Evolutionary conservation across 108 stramenopile genomes (phyloP).

Genomic region (Pseudonitzschia multiseries): DNA sequence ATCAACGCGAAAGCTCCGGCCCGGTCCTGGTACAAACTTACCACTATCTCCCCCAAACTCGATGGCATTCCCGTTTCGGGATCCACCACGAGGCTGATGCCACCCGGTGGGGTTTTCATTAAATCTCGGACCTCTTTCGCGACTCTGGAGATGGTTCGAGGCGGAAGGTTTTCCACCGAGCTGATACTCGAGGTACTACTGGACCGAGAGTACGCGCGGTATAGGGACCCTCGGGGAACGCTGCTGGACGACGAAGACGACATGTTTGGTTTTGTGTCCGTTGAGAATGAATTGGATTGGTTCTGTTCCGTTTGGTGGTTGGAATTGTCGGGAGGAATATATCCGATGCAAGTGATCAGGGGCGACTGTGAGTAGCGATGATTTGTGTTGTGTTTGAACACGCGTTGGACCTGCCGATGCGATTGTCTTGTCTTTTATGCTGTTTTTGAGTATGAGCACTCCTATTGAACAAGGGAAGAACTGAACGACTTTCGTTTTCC

Average conservation of each 20-base stretch:
- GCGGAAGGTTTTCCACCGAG: conserved; percentile 82
- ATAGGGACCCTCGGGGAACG: conserved; percentile 23
- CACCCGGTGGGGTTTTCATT: conserved; percentile 83
- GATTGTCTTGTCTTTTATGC: too few species aligned
- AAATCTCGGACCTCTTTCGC: conserved; percentile 87
- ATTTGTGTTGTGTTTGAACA: too few species aligned
- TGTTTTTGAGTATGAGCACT: too few species aligned
- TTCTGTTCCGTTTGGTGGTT: too few species aligned
- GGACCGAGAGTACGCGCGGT: conserved; percentile 44
- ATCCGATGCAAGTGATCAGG: too few species aligned
- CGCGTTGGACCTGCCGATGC: too few species aligned
- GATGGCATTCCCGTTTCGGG: conserved; percentile 70
- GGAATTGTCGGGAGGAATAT: too few species aligned
- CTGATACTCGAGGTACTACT: conserved; percentile 32
- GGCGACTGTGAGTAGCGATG: too few species aligned
- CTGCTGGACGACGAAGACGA: conserved; percentile 30
- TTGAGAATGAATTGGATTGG: neutral
- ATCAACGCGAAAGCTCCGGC: neutral
- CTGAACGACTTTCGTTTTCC: too few species aligned
- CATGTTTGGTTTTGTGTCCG: conserved; percentile 2
- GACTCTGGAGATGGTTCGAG: conserved; percentile 82
- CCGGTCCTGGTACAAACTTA: conserved; percentile 37
- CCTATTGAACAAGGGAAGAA: too few species aligned
- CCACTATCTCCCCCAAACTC: conserved; percentile 75
- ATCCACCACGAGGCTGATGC: conserved; percentile 76